Base-by-base conservation (phyloP, 495 filamentous ascomycete genomes). In the Staphylotrichum longicolle region DNA sequence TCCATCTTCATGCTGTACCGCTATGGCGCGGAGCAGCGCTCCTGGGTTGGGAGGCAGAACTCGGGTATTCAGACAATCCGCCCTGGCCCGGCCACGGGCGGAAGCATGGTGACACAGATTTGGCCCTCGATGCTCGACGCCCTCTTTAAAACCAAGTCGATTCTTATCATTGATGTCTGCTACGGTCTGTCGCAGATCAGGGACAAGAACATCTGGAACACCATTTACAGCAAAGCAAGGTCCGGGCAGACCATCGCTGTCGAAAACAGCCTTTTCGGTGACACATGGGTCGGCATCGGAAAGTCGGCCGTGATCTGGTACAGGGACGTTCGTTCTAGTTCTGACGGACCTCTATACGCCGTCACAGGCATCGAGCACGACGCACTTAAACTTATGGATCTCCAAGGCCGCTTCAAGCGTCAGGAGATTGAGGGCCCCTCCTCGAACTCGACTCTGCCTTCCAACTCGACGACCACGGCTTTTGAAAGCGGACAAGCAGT, bases 1-100 rank as follows among this genome's bases (percentile, higher is more conserved):
- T 54, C 58, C 58, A 54, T 60, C 35, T 45, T 54, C 48, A 54
- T 60, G 40, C 58, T 60, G 33, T 60, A 60, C 58, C 20, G 20
- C 30, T 60, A 54, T 32, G 58, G 58, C 40, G 30, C 37, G 39
- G 48, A 51, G 37, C 20, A 27, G 27, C 48, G 49, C 4, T n/a
- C 47, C 39, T 60, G 58, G 58, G 48, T 60, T 3, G 58, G 48
- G 39, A 7, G 8, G 9, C 14, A 54, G 20, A n/a, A 32, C 27
- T n/a, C 40, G 47, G 58, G 58, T 49, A 60, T 20, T 8, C 6
- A 34, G 12, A 45, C 47, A 6, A 54, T 60, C 27, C 14, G 32
- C n/a, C 58, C 58, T 1, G 39, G 37, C n/a, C 30, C 35, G 20
- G n/a, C 35, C 48, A 4, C 39, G 9, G 11, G 15, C 11, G 45